Evolutionary conservation across 306 rosid genomes (phyloP).

Genomic region (Trifolium pratense): DNA sequence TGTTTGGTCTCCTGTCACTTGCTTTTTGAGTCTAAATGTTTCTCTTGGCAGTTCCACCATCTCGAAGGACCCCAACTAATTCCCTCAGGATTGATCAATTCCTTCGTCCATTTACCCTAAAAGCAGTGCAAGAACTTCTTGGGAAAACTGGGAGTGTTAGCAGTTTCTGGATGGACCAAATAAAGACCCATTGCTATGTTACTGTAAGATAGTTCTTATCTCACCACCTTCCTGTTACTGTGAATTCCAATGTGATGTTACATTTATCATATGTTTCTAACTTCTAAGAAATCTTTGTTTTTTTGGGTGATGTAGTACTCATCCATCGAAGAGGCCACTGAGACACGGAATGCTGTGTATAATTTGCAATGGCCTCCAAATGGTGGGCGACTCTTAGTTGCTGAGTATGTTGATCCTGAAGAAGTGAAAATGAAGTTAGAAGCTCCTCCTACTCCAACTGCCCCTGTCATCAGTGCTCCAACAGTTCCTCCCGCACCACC

Average conservation of each 20-base stretch:
- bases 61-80: conserved; percentile 75
- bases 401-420: conserved; percentile 86
- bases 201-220: conserved; percentile 64
- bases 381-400: conserved; percentile 85
- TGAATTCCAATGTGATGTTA: neutral
- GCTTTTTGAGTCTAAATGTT: conserved; percentile 30
- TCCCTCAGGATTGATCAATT: conserved; percentile 86
- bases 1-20: neutral
- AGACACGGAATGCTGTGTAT: conserved; percentile 89
- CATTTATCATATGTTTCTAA: conserved; percentile 13
- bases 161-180: conserved; percentile 99
- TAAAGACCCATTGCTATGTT: conserved; percentile 97
- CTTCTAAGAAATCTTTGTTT: conserved; percentile 14
- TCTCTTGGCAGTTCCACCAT: conserved; percentile 78
- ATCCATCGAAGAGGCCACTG: conserved; percentile 76
- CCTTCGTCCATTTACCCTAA: conserved; percentile 94
- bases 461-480: conserved; percentile 57
- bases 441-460: conserved; percentile 62
- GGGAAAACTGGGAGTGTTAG: conserved; percentile 80
- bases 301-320: conserved; percentile 67
- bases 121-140: conserved; percentile 94
- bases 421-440: conserved; percentile 78
- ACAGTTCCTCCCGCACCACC: conserved; percentile 53
- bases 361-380: conserved; percentile 98
- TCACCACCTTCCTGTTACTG: conserved; percentile 9